A percentile compares a stretch with the other conserved stretches of the same genome.
Evolutionary conservation across 192 early-diverging fungal genomes (phyloP).

Genomic region (Linnemannia exigua): DNA sequence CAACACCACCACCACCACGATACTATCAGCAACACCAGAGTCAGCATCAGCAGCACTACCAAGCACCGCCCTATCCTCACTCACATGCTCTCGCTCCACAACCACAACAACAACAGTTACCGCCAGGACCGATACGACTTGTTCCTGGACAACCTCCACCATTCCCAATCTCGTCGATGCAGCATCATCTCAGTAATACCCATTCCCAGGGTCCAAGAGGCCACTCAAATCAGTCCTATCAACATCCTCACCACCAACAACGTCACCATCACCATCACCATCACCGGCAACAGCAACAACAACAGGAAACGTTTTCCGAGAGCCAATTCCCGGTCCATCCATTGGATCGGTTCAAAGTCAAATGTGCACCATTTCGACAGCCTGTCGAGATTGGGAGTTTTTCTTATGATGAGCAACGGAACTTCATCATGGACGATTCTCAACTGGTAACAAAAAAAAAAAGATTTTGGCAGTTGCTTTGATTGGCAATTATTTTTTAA

Average conservation of each 20-base stretch:
- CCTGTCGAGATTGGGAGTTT: slow-evolving; percentile 77
- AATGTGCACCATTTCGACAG: slow-evolving; percentile 66
- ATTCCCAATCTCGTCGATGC: not conserved
- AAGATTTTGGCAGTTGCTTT: not conserved
- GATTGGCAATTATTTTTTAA: not conserved
- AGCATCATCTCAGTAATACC: not conserved
- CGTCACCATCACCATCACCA: not conserved
- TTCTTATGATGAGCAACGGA: slow-evolving; percentile 72
- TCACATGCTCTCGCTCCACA: not conserved
- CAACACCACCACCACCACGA: not conserved
- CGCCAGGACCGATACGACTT: slow-evolving; percentile 20
- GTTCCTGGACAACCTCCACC: slow-evolving; percentile 37
- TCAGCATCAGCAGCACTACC: not conserved
- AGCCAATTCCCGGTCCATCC: slow-evolving; percentile 57
- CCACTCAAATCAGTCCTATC: not conserved
- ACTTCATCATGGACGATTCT: slow-evolving; percentile 72
- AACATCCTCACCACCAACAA: not conserved
- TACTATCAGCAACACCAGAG: not conserved
- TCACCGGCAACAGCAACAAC: not conserved
- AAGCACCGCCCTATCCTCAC: not conserved
- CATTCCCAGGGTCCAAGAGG: not conserved
- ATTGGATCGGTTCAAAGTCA: slow-evolving; percentile 50
- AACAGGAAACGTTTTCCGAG: not conserved
- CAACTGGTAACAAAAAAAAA: slow-evolving; percentile 57
- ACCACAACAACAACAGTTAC: no score